Evolutionary conservation across 441 rosid species (phyloP).

Genomic region (Manihot esculenta): DNA sequence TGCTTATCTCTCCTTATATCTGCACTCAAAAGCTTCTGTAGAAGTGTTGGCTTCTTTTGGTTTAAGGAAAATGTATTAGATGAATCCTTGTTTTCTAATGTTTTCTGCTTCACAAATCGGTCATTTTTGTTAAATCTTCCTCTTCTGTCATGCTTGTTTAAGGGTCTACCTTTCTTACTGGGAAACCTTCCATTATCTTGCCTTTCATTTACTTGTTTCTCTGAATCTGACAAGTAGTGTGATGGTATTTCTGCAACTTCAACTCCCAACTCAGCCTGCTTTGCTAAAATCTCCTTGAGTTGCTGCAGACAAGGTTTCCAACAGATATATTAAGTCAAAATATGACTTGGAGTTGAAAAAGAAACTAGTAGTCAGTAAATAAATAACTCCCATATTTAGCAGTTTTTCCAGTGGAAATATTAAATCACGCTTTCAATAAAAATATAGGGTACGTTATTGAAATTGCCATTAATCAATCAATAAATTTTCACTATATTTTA

Average conservation of each 20-base stretch:
- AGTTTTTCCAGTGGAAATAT: neutral
- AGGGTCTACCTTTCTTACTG: conserved; percentile 39
- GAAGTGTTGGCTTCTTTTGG: conserved; percentile 57
- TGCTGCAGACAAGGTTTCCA: conserved; percentile 51
- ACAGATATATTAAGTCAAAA: neutral
- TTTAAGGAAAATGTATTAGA: conserved; percentile 29
- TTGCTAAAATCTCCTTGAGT: conserved; percentile 75
- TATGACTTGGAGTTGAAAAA: neutral
- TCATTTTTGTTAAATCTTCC: conserved; percentile 44
- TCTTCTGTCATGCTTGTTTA: conserved; percentile 41
- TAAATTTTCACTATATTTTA: too few relatives aligned
- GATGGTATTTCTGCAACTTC: conserved; percentile 94
- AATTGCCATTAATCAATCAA: too few relatives aligned
- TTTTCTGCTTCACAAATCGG: conserved; percentile 30
- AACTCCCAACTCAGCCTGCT: conserved; percentile 87
- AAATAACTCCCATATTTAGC: too few relatives aligned
- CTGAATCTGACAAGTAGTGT: conserved; percentile 52
- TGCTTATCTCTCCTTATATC: conserved; percentile 67
- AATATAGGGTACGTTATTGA: neutral
- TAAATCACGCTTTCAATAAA: neutral
- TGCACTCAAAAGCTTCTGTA: conserved; percentile 73
- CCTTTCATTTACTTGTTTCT: conserved; percentile 38
- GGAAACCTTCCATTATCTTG: conserved; percentile 30
- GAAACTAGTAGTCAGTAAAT: neutral
- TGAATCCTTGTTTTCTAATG: conserved; percentile 23